Conservation (phyloP, 495 filamentous ascomycete species). For the Aspergillus mulundensis region DNA sequence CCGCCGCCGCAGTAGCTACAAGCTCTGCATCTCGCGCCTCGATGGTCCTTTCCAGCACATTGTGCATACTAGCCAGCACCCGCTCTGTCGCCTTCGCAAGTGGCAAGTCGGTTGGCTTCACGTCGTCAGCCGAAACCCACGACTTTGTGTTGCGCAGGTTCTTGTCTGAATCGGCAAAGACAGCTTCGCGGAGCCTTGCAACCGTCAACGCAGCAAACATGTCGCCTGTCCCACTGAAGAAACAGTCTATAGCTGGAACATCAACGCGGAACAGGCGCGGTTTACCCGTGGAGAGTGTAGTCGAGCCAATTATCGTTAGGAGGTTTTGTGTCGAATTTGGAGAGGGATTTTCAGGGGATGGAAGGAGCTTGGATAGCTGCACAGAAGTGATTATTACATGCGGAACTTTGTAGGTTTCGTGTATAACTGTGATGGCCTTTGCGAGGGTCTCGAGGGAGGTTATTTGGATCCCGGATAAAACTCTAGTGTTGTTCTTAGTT, state of each 20-base stretch:
- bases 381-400: constrained; percentile 94
- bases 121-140: constrained; percentile 67
- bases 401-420: constrained; percentile 71
- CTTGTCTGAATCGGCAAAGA: constrained; percentile 31
- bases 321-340: constrained; percentile 43
- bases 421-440: constrained; percentile 70
- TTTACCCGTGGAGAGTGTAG: constrained; percentile 52
- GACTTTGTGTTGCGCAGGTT: constrained; percentile 46
- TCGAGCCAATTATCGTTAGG: constrained; percentile 76
- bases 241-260: constrained; percentile 81
- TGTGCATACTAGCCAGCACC: constrained; percentile 91
- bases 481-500: constrained; percentile 40
- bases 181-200: constrained; percentile 83
- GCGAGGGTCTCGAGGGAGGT: constrained; percentile 66
- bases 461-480: constrained; percentile 79
- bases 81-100: constrained; percentile 78
- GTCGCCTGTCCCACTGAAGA: constrained; percentile 94
- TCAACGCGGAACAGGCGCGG: constrained; percentile 79
- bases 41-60: constrained; percentile 73
- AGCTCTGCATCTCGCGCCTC: constrained; percentile 59
- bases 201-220: constrained; percentile 95
- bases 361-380: constrained; percentile 39
- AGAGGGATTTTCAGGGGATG: constrained; percentile 23
- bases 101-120: constrained; percentile 66
- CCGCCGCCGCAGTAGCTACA: not conserved